These are phyloP conservation scores for Cryphonectria japonica DNA, from an alignment of 2,329 filamentous ascomycete genomes.

Conservation along the genomic window DNA sequence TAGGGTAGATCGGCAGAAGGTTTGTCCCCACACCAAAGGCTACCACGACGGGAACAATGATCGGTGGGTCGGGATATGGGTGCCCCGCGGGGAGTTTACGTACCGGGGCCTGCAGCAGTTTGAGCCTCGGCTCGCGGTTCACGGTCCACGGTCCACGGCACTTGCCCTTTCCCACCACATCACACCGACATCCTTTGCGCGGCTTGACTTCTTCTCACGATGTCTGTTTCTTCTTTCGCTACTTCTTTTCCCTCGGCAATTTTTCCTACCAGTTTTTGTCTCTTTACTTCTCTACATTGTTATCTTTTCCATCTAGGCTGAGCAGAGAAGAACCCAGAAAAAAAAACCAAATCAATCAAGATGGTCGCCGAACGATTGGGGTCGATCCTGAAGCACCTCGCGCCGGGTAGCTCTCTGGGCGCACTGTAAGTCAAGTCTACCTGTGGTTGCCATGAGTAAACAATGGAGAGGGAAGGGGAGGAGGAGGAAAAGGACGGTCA, in stretches of 20 bases:
- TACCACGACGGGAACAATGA: background rate
- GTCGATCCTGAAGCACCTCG: slow-evolving; percentile 85
- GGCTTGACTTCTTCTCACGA: background rate
- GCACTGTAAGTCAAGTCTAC: slow-evolving; percentile 67
- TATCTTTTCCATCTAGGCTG: background rate
- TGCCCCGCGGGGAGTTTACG: slow-evolving; percentile 8
- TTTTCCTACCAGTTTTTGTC: background rate
- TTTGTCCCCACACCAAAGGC: background rate
- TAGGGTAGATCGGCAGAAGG: slow-evolving; percentile 4
- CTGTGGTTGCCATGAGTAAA: slow-evolving; percentile 19
- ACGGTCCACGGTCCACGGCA: slow-evolving; percentile 12
- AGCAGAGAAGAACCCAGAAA: background rate
- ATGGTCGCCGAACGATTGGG: slow-evolving; percentile 87
- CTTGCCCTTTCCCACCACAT: background rate
- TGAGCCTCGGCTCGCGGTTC: slow-evolving; percentile 17
- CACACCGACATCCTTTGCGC: background rate
- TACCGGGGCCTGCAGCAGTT: background rate
- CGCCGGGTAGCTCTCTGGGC: slow-evolving; percentile 71
- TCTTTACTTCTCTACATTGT: background rate
- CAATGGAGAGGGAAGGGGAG: background rate
- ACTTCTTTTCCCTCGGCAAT: background rate
- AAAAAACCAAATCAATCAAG: slow-evolving; percentile 35
- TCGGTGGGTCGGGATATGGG: background rate
- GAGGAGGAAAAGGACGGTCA: background rate
- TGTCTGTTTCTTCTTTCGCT: background rate